Base-by-base conservation (phyloP, 2,329 filamentous ascomycete species). In the Ceratocystis diversiconidia region DNA sequence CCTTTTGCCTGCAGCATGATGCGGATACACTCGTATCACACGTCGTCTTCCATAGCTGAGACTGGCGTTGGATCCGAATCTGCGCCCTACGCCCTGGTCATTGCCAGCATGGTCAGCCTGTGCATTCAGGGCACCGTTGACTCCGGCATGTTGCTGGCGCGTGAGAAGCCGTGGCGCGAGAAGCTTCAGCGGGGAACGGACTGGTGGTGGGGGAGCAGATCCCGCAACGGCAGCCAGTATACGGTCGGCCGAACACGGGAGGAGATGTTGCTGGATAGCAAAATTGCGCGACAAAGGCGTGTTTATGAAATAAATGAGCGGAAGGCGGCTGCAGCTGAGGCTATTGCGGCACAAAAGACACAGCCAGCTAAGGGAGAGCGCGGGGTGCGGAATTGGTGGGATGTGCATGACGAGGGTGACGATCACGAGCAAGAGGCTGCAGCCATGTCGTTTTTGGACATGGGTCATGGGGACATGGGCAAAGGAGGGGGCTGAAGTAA, bases 101-200 rank as follows among this genome's bases (percentile, higher is more conserved):
- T 85, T 5, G 71, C 83, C 28, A 79, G 78, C 68, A 79, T 84
- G 3, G 75, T 85, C 61, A 87, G 79, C 70, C 72, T 90, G 41
- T 82, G 79, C 60, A 77, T 82, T 44, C 87, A 90, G 73, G 88
- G 87, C 1, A 78, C 83, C 1, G 83, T 85, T 1, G 86, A 92
- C 71, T 84, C 85, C 68, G 73, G 81, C 65, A 79, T 92, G 25
- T 92, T 92, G 73, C 81, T 80, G 36, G 76, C 82, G 36, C 80
- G 87, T 57, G 89, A 92, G 73, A 84, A 83, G 72, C 88, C 88
- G 0, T 92, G 66, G 66, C 69, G 69, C 6, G 71, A 72, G 19
- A 64, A 62, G n/a, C 28, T 41, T 3, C 52, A 52, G 12, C 69
- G 5, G 43, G 67, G 65, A 68, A 55, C 19, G 6, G 50, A 28